Evolutionary conservation across 2,329 filamentous ascomycete genomes (phyloP), one percentile per base, ranked within the genome.

Genomic region (Talaromyces marneffei): DNA sequence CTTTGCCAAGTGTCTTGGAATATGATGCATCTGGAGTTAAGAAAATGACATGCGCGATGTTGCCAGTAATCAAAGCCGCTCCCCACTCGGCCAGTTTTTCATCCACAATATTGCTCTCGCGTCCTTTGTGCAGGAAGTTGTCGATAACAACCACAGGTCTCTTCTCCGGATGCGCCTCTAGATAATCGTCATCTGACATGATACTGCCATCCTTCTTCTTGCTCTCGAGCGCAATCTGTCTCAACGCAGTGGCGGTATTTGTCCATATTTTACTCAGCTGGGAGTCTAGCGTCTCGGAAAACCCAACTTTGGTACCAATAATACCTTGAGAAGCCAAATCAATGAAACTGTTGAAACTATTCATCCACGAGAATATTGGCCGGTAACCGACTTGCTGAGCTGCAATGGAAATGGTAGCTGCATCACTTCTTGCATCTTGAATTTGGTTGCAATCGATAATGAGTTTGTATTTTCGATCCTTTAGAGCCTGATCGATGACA

Each of bases 321-420:
- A 94, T 94, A 67, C 92, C 90, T 73, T 97, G 93, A 1, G 94
- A 91, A 23, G 93, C 94, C 39, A 97, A 83, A 68, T 97, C 94
- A 65, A 96, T 82, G 77, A 97, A 85, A 72, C 92, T 96, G 75
- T 90, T 96, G 66, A 97, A 85, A 70, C 87, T 96, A 75, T 97
- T 97, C 77, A 95, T 89, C 90, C 92, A 97, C 0, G 91, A 95
- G 73, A 99, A 99, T 0, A 99, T 86, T 0, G 94, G 94, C 8
- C 90, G 83, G 72, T 97, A 97, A 8, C 94, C 93, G 54, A 97
- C 92, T 65, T 92, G 86, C 1, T 81, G 78, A 0, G 93, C 94
- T 5, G 94, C 87, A 42, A 88, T 87, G 63, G 85, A 85, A 68
- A 99, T 96, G 0, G 90, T 96, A 2, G 87, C 85, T 7, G 87